These are phyloP conservation scores for Wickerhamomyces chaumierensis DNA, from an alignment of 805 yeast species.

Conservation along the genomic window DNA sequence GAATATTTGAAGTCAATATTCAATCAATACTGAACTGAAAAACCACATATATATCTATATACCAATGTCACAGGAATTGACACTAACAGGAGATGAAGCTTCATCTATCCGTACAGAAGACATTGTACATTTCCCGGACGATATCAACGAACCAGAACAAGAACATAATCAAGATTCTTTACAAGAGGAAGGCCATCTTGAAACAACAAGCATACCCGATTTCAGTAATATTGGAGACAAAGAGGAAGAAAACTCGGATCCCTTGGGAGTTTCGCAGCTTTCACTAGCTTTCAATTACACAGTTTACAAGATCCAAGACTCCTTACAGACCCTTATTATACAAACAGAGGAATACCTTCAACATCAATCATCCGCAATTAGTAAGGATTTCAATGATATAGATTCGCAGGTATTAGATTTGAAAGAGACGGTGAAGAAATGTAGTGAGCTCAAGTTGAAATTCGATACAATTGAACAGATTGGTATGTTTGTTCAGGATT, in stretches of 20 bases:
- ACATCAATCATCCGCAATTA: slow-evolving; percentile 15
- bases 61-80: no score
- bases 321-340: slow-evolving; percentile 36
- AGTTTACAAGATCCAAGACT: slow-evolving; percentile 48
- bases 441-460: slow-evolving; percentile 40
- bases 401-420: slow-evolving; percentile 29
- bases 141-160: background rate
- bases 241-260: slow-evolving; percentile 40
- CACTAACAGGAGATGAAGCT: background rate
- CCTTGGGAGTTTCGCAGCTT: slow-evolving; percentile 47
- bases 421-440: slow-evolving; percentile 28
- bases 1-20: no score
- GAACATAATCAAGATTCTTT: background rate
- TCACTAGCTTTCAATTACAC: slow-evolving; percentile 57
- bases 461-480: slow-evolving; percentile 40
- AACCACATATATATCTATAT: no score
- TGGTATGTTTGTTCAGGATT: slow-evolving; percentile 27
- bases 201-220: no score
- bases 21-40: no score
- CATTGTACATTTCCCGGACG: background rate
- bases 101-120: background rate
- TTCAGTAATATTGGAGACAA: no score
- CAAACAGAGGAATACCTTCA: slow-evolving; percentile 22
- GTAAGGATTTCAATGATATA: slow-evolving; percentile 19
- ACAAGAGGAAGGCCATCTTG: background rate